Evolutionary conservation across 2,329 filamentous ascomycete genomes (phyloP), one percentile per base, ranked within the genome.

Genomic region (Colletotrichum tropicicola): DNA sequence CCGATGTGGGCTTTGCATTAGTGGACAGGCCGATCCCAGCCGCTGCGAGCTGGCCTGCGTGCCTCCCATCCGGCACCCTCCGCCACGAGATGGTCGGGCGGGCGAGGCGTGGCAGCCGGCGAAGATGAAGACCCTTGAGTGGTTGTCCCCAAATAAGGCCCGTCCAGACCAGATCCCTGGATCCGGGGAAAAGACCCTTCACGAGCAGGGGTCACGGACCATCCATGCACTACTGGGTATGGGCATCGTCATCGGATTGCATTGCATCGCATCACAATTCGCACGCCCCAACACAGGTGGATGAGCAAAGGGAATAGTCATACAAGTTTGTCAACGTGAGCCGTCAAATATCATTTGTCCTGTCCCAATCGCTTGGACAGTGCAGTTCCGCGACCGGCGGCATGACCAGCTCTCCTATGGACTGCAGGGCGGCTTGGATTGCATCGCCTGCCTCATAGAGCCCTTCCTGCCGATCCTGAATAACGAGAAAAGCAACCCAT

Each of bases 271-370:
- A n/a, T n/a, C n/a, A n/a, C n/a, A n/a, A n/a, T n/a, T n/a, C n/a
- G n/a, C n/a, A n/a, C n/a, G n/a, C n/a, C n/a, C n/a, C n/a, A 12
- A 32, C 2, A 12, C 25, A 28, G 5, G 6, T 9, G 27, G 1
- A 25, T 3, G 8, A 17, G 25, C 28, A 13, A 10, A 19, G 21
- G 17, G 5, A 27, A 27, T 37, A 44, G 37, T 60, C 21, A 39
- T 59, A 44, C 9, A 59, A 45, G 41, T 52, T 59, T 54, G 57
- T 60, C 57, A 60, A 54, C 19, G 48, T 60, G 48, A 60, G 48
- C 48, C 56, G 57, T 60, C 39, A 55, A 59, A 44, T 59, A 37
- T 59, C 56, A 60, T 60, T 53, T 37, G 8, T 41, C 13, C 8
- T 53, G 48, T 60, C 21, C 28, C 28, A 54, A 28, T 54, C 39